phyloP scores from a whole-genome alignment of 306 rosid species.

The Quercus agrifolia region DNA sequence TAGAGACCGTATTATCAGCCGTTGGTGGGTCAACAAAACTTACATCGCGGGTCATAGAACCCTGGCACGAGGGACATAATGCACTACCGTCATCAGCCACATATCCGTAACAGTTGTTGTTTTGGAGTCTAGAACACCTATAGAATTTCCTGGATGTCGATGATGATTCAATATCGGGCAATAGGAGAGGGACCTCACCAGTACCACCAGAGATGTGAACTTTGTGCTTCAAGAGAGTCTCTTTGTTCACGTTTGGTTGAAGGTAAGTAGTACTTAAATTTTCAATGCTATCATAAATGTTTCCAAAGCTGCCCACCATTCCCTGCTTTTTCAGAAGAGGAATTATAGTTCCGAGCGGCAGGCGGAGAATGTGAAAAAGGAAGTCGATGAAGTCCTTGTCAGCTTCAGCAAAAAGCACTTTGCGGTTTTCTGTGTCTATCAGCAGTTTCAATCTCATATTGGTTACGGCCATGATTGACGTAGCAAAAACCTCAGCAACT shows the following conservation, averaged over 20 bases:
- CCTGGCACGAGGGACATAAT: too few species aligned
- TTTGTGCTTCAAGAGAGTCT: neutral
- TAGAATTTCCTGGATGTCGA: neutral
- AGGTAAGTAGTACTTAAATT: neutral
- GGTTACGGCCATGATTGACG: neutral
- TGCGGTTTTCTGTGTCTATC: neutral
- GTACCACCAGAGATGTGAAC: neutral
- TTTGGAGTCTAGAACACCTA: too few species aligned
- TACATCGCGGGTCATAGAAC: too few species aligned
- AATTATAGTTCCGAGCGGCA: slow-evolving; percentile 8
- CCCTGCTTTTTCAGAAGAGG: neutral
- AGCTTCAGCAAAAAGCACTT: neutral
- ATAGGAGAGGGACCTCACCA: neutral
- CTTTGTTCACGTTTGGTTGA: neutral
- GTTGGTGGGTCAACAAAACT: too few species aligned
- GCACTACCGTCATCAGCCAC: too few species aligned
- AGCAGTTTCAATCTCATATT: too few species aligned
- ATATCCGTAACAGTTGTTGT: too few species aligned
- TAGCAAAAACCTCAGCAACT: too few species aligned
- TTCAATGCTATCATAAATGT: slow-evolving; percentile 13
- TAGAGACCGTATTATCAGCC: neutral
- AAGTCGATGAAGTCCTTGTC: slow-evolving; percentile 8
- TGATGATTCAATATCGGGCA: neutral
- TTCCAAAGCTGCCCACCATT: slow-evolving; percentile 2
- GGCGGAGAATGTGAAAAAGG: slow-evolving; percentile 9